A percentile compares a stretch with the other conserved stretches of the same genome.
These are phyloP conservation scores for Eucalyptus lansdowneana DNA, from an alignment of 345 rosid genomes.

Conservation along the genomic window DNA sequence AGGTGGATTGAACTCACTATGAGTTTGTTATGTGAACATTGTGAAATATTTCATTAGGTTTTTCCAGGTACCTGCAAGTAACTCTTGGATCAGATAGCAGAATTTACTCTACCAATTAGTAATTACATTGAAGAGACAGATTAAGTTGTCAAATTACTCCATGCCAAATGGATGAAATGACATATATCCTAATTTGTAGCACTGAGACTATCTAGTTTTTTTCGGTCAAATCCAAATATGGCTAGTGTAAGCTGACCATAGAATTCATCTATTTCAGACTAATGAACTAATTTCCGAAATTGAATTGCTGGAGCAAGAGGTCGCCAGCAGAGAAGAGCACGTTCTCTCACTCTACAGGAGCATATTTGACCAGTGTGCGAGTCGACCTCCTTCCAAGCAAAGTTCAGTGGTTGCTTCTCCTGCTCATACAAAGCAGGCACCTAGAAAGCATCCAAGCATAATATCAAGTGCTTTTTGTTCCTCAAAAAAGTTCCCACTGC, in stretches of 20 bases:
- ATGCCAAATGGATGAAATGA: neutral
- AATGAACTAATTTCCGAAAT: constrained; percentile 77
- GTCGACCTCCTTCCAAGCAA: constrained; percentile 48
- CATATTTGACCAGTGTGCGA: constrained; percentile 49
- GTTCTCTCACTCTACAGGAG: constrained; percentile 71
- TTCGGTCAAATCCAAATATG: neutral
- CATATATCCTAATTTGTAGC: neutral
- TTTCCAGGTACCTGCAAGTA: neutral
- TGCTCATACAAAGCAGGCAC: constrained; percentile 44
- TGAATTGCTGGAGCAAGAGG: constrained; percentile 80
- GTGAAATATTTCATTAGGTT: neutral
- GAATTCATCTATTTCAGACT: constrained; percentile 27
- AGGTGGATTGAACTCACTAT: neutral
- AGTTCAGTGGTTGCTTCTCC: constrained; percentile 61
- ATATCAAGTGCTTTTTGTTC: constrained; percentile 84
- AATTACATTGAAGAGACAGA: neutral
- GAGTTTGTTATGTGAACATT: neutral
- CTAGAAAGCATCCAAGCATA: constrained; percentile 67
- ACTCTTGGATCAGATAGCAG: neutral
- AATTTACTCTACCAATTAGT: neutral
- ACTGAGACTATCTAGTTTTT: neutral
- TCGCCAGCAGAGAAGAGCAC: constrained; percentile 66
- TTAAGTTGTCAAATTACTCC: neutral
- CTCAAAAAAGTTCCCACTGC: constrained; percentile 49
- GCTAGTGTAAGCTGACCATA: neutral